phyloP scores from a whole-genome alignment of 257 asterid genomes.

The Nicotiana benthamiana region DNA sequence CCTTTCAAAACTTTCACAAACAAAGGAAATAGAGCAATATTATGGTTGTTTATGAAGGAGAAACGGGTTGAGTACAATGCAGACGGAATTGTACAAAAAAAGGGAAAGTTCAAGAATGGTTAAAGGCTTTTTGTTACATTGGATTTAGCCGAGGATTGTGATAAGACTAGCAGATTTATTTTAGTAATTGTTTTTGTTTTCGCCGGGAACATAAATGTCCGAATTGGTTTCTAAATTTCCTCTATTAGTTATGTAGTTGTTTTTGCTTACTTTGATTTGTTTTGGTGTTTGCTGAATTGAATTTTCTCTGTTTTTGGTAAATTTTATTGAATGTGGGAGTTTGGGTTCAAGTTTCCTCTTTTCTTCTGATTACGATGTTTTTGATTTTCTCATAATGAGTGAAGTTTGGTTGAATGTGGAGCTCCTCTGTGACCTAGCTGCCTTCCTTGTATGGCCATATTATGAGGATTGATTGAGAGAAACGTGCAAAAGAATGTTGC shows the following conservation, averaged over 20 bases:
- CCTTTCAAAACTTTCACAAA: background rate
- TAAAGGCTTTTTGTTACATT: background rate
- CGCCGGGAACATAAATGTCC: slow-evolving; percentile 4
- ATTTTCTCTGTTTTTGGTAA: background rate
- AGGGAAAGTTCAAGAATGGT: background rate
- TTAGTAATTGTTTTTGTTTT: background rate
- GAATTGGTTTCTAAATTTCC: slow-evolving; percentile 3
- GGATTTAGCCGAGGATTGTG: background rate
- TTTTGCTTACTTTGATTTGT: background rate
- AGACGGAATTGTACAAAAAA: background rate
- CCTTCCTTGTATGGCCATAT: background rate
- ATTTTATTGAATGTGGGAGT: background rate
- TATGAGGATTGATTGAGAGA: background rate
- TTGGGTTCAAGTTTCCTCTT: background rate
- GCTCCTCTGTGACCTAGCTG: background rate
- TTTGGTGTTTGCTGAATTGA: background rate
- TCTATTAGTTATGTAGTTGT: background rate
- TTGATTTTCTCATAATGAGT: background rate
- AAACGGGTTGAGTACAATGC: background rate
- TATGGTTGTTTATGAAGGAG: background rate
- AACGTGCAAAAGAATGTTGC: background rate
- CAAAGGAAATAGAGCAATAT: background rate
- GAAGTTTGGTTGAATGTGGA: background rate
- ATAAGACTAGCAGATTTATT: background rate
- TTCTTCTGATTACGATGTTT: background rate